phyloP scores from a whole-genome alignment of 208 protist genomes.

The Crithidia brevicula region DNA sequence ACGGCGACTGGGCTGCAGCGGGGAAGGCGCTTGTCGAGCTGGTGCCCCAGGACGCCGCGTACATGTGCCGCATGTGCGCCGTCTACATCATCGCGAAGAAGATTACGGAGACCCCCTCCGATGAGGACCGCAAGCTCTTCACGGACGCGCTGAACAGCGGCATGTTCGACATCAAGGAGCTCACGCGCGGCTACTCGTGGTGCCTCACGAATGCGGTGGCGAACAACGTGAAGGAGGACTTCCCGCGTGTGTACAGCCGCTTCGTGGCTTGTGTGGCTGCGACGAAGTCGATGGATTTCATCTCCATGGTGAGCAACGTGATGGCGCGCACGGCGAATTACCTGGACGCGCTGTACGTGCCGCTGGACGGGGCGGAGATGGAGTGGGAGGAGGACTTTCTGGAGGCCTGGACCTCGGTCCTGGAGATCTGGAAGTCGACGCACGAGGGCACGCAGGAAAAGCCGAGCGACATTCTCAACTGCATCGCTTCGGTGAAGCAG shows the following conservation, averaged over 20 bases:
- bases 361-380: slow-evolving; percentile 43
- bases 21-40: slow-evolving; percentile 39
- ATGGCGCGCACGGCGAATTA: slow-evolving; percentile 85
- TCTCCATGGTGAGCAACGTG: slow-evolving; percentile 62
- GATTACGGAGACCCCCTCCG: slow-evolving; percentile 43
- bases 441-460: slow-evolving; percentile 21
- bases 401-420: slow-evolving; percentile 62
- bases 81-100: slow-evolving; percentile 72
- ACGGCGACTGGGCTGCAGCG: slow-evolving; percentile 53
- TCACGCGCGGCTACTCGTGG: slow-evolving; percentile 82
- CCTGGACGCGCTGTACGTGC: slow-evolving; percentile 71
- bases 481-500: slow-evolving; percentile 51
- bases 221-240: slow-evolving; percentile 67
- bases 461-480: slow-evolving; percentile 52
- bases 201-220: slow-evolving; percentile 72
- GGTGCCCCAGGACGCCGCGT: slow-evolving; percentile 48
- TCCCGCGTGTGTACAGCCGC: slow-evolving; percentile 62
- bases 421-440: slow-evolving; percentile 43
- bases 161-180: slow-evolving; percentile 60
- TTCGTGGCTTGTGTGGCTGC: slow-evolving; percentile 55
- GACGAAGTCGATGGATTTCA: slow-evolving; percentile 55
- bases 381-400: slow-evolving; percentile 87
- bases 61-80: slow-evolving; percentile 59
- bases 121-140: slow-evolving; percentile 61
- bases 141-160: slow-evolving; percentile 42